A percentile compares a stretch with the other conserved stretches of the same genome.
Evolutionary conservation across 148 eudicot species (phyloP).

Genomic region (Selenicereus undatus): DNA sequence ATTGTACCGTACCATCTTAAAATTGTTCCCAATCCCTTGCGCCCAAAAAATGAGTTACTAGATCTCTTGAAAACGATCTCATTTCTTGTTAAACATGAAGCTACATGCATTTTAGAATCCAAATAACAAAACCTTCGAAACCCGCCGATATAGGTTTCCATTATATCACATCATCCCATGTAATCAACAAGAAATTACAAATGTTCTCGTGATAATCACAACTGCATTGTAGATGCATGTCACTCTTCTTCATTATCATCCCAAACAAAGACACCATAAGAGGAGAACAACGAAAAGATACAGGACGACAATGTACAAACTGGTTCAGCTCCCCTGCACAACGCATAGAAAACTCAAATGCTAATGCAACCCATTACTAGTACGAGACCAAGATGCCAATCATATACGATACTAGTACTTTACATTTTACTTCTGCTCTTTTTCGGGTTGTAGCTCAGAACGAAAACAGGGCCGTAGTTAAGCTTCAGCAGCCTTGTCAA

Average conservation of each 20-base stretch:
- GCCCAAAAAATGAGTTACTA: too few relatives aligned
- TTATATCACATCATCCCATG: background rate
- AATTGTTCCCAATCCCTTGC: too few relatives aligned
- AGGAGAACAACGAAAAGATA: background rate
- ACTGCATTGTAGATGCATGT: background rate
- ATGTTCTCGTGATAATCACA: background rate
- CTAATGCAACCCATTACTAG: too few relatives aligned
- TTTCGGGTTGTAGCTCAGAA: background rate
- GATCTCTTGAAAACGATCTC: too few relatives aligned
- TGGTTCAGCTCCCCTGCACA: background rate
- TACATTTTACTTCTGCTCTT: background rate
- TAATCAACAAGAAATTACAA: background rate
- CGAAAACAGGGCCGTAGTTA: conserved; percentile 22
- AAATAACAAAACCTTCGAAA: too few relatives aligned
- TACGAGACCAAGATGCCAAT: background rate
- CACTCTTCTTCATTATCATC: conserved; percentile 5
- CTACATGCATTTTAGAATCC: background rate
- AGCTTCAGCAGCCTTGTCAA: conserved; percentile 50
- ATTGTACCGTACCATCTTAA: too few relatives aligned
- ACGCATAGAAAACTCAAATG: too few relatives aligned
- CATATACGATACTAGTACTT: background rate
- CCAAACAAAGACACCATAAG: background rate
- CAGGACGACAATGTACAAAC: background rate
- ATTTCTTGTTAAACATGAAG: too few relatives aligned
- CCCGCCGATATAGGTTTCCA: too few relatives aligned